Evolutionary conservation across 306 rosid genomes (phyloP).

Genomic region (Lathyrus sativus): DNA sequence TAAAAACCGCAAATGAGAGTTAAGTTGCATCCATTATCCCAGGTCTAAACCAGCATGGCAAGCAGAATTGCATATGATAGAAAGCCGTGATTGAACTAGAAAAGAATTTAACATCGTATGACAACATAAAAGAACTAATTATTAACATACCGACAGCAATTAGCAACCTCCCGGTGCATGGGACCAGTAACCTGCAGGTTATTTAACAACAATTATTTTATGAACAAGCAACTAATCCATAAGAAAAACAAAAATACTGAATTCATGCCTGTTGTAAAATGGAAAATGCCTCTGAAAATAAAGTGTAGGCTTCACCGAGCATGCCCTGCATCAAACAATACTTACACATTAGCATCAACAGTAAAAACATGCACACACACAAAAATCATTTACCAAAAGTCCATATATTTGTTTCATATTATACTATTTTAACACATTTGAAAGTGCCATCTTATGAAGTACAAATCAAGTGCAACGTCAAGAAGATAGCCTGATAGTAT

Average conservation of each 20-base stretch:
- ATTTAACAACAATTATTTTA: conserved; percentile 30
- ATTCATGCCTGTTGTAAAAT: conserved; percentile 87
- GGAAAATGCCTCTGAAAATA: conserved; percentile 95
- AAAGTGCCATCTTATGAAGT: neutral
- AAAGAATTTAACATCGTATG: neutral
- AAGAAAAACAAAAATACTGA: conserved; percentile 25
- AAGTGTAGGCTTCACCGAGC: conserved; percentile 95
- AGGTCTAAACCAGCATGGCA: conserved; percentile 11
- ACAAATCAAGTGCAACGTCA: conserved; percentile 16
- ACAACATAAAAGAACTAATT: conserved; percentile 17
- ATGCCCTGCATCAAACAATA: conserved; percentile 69
- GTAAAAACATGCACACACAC: neutral
- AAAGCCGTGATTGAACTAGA: conserved; percentile 5
- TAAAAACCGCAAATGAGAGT: conserved; percentile 1
- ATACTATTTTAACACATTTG: conserved; percentile 9
- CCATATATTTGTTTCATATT: conserved; percentile 1
- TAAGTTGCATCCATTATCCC: conserved; percentile 11
- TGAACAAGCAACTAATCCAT: conserved; percentile 30
- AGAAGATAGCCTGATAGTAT: conserved; percentile 12
- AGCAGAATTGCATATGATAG: conserved; percentile 23
- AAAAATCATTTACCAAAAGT: conserved; percentile 2
- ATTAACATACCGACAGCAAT: conserved; percentile 83
- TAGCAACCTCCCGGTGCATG: conserved; percentile 98
- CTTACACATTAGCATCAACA: neutral
- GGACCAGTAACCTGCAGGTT: conserved; percentile 90